These are phyloP conservation scores for Aleurites moluccanus DNA, from an alignment of 441 rosid genomes.

Conservation along the genomic window DNA sequence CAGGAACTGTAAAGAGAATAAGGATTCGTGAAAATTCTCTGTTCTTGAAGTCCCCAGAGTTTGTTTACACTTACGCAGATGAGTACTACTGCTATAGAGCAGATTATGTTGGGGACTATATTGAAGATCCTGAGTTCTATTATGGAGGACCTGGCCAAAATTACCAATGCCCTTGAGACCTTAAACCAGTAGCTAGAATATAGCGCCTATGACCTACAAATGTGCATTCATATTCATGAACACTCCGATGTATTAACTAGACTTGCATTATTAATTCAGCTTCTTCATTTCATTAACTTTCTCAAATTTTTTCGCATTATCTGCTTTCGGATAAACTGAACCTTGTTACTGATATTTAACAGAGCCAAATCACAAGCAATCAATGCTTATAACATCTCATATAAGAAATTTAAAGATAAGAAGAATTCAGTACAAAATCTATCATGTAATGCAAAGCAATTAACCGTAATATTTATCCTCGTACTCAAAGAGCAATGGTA, in stretches of 20 bases:
- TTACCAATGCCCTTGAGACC: too few species aligned
- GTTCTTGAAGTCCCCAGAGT: slow-evolving; percentile 44
- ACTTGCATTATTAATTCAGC: background rate
- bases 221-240: background rate
- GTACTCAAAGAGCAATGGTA: background rate
- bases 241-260: too few species aligned
- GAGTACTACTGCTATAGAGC: slow-evolving; percentile 54
- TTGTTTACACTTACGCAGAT: slow-evolving; percentile 32
- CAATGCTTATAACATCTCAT: too few species aligned
- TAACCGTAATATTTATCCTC: background rate
- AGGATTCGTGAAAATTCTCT: slow-evolving; percentile 49
- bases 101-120: slow-evolving; percentile 17
- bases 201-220: background rate
- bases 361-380: background rate
- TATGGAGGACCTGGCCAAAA: too few species aligned
- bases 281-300: background rate
- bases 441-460: background rate
- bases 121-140: too few species aligned
- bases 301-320: background rate
- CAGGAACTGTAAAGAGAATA: slow-evolving; percentile 51
- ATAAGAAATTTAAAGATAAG: background rate
- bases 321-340: background rate
- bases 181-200: background rate
- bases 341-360: background rate
- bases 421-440: too few species aligned